phyloP scores from a whole-genome alignment of 2,329 filamentous ascomycete species.

The Karstenula rhodostoma region DNA sequence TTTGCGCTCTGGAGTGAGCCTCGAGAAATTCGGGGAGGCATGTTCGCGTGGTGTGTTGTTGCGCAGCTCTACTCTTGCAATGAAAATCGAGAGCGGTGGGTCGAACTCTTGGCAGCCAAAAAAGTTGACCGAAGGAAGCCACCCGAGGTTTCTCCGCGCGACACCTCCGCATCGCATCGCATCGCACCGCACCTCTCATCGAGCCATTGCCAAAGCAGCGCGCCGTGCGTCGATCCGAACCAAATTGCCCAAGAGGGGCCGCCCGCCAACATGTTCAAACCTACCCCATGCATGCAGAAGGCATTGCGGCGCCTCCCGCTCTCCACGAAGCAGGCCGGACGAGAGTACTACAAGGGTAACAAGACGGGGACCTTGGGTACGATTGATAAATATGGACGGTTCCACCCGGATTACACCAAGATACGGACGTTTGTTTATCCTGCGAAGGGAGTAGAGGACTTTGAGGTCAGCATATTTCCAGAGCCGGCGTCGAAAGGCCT shows the following conservation, averaged over 20 bases:
- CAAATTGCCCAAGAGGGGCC: background rate
- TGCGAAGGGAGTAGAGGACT: constrained; percentile 65
- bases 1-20: constrained; percentile 43
- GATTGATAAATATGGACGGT: constrained; percentile 85
- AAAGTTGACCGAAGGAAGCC: constrained; percentile 6
- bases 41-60: constrained; percentile 35
- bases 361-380: constrained; percentile 85
- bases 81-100: constrained; percentile 17
- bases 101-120: constrained; percentile 35
- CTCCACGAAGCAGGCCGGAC: constrained; percentile 91
- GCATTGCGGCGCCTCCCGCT: constrained; percentile 78
- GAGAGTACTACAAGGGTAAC: constrained; percentile 97
- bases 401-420: constrained; percentile 83
- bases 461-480: constrained; percentile 28
- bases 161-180: constrained; percentile 12
- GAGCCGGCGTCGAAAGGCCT: background rate
- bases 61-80: constrained; percentile 5
- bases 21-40: constrained; percentile 57
- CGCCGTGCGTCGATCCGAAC: constrained; percentile 12
- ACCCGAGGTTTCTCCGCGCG: constrained; percentile 13
- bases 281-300: constrained; percentile 72
- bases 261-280: constrained; percentile 63
- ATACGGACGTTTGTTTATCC: constrained; percentile 92
- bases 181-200: constrained; percentile 22
- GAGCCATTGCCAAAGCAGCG: constrained; percentile 12